Base-by-base conservation (phyloP, 2,329 filamentous ascomycete genomes). In the Aspergillaceae sp. region DNA sequence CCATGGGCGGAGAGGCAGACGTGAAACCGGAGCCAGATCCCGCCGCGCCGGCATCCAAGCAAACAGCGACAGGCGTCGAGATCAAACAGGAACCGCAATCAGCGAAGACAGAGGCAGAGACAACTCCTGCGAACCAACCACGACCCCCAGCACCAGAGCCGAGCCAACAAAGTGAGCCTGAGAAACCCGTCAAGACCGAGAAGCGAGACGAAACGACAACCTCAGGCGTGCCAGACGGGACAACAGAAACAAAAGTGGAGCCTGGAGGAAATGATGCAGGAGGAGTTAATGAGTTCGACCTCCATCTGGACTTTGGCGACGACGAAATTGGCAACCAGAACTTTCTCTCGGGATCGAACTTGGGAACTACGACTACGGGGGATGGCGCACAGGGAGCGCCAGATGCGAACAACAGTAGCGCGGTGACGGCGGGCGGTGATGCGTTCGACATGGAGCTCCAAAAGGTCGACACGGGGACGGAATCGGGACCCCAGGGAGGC, bases 261-360 rank as follows among this genome's bases (percentile, higher is more conserved):
- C 65, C 67, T 1, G 62, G 67, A 48, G 63, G 71, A 34, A 61
- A 65, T 19, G 61, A 65, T 9, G 55, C 55, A 26, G 19, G 11
- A 11, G n/a, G 56, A 3, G 50, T 55, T 5, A 65, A 63, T 44
- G 63, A 65, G 32, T 68, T 71, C 41, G 61, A 64, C 41, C 59
- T 72, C 10, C 61, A 66, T 48, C 55, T 70, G 26, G 64, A 67
- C 47, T 67, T 71, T 54, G 61, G 60, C 19, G 62, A 69, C 43
- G 63, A 66, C 42, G 59, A 62, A 29, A 56, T 66, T 46, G 64
- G 61, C 4, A 65, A 69, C 43, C 60, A 65, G 44, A 63, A 62
- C 33, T 66, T 65, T 47, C 58, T 66, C n/a, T 59, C 66, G 3
- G 62, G 65, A 7, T 53, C 62, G 0, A 60, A 58, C 35, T 59